A percentile compares a stretch with the other conserved stretches of the same genome.
Conservation (phyloP, 768 basidiomycete species). For the Leccinum aurantiacum region DNA sequence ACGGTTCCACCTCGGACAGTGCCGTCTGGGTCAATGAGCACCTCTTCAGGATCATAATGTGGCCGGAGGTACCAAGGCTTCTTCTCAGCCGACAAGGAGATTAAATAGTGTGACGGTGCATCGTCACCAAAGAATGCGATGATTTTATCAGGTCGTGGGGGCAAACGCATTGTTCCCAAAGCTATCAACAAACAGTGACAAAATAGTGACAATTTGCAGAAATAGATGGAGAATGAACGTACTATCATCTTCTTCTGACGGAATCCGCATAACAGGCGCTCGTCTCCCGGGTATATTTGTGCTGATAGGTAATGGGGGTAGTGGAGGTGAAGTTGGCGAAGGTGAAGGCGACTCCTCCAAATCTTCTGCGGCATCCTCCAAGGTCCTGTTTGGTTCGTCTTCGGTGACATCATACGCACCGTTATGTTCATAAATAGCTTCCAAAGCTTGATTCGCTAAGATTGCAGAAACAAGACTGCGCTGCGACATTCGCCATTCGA, state of each 20-base stretch:
- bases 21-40: conserved; percentile 63
- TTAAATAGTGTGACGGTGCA: conserved; percentile 44
- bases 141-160: conserved; percentile 40
- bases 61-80: conserved; percentile 62
- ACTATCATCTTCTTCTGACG: conserved; percentile 22
- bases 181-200: conserved; percentile 11
- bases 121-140: conserved; percentile 53
- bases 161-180: conserved; percentile 13
- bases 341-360: background rate
- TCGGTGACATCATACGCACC: conserved; percentile 6
- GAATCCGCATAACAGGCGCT: background rate
- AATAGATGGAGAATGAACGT: background rate
- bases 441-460: conserved; percentile 22
- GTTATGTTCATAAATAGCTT: conserved; percentile 16
- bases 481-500: conserved; percentile 49
- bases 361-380: conserved; percentile 14
- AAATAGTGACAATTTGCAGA: conserved; percentile 1
- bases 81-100: conserved; percentile 38
- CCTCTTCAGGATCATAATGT: conserved; percentile 54
- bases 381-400: conserved; percentile 13
- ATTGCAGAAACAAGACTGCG: conserved; percentile 35
- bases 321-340: conserved; percentile 3
- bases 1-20: conserved; percentile 63
- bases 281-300: conserved; percentile 7
- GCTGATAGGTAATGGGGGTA: conserved; percentile 14